Conservation (phyloP, 192 early-diverging fungal genomes). For the Coemansia erecta region DNA sequence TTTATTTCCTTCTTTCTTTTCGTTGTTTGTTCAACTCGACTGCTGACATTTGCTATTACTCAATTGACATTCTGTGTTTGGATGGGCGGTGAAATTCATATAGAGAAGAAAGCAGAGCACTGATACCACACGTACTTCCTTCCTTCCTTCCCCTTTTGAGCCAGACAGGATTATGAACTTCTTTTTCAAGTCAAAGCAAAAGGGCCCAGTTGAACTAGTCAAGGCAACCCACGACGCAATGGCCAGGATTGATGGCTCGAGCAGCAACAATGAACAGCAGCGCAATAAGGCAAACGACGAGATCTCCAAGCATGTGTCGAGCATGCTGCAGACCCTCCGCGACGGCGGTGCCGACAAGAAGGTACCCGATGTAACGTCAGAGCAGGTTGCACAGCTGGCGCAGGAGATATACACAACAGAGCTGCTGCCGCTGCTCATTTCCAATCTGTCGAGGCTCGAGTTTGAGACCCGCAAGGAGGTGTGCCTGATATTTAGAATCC, state of each 20-base stretch:
- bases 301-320: constrained; percentile 89
- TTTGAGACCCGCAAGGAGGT: constrained; percentile 95
- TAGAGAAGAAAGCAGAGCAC: not conserved
- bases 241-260: constrained; percentile 57
- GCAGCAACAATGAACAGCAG: constrained; percentile 55
- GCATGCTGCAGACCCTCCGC: constrained; percentile 92
- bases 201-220: constrained; percentile 87
- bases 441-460: constrained; percentile 90
- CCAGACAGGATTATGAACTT: constrained; percentile 60
- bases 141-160: not conserved
- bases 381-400: constrained; percentile 88
- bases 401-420: constrained; percentile 95
- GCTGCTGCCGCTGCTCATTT: constrained; percentile 80
- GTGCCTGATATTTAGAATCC: constrained; percentile 94
- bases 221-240: constrained; percentile 83
- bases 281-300: constrained; percentile 89
- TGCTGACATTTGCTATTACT: too few species aligned
- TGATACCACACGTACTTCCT: not conserved
- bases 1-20: constrained; percentile 2
- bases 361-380: constrained; percentile 60
- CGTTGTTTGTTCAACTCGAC: not conserved
- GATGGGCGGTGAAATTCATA: too few species aligned
- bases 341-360: constrained; percentile 83
- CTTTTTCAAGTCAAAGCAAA: constrained; percentile 79
- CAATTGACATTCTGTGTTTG: too few species aligned